A percentile compares a stretch with the other conserved stretches of the same genome.
phyloP scores from a whole-genome alignment of 73 alveolate species.

The Blepharisma stoltei region DNA sequence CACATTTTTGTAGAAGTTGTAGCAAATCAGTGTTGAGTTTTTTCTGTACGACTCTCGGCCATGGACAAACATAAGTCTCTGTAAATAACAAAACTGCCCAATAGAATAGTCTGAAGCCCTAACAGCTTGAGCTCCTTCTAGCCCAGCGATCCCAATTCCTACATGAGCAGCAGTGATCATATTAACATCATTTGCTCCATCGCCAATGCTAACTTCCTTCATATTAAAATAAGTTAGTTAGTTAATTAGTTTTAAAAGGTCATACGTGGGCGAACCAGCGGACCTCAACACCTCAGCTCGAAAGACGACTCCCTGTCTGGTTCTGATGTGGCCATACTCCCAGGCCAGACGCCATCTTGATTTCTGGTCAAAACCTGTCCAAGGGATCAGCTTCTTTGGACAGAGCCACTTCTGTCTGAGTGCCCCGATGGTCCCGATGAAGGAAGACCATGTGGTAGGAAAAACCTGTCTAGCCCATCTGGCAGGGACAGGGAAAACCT shows the following conservation, averaged over 20 bases:
- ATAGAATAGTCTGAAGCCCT: conserved; percentile 90
- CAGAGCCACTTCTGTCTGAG: too few relatives aligned
- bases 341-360: too few relatives aligned
- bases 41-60: conserved; percentile 94
- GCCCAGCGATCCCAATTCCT: conserved; percentile 93
- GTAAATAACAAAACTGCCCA: conserved; percentile 71
- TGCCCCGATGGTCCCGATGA: too few relatives aligned
- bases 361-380: too few relatives aligned
- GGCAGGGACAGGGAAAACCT: too few relatives aligned
- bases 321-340: too few relatives aligned
- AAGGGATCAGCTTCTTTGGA: conserved; percentile 81
- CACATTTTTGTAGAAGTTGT: conserved; percentile 85
- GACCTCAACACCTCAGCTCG: conserved; percentile 66
- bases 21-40: conserved; percentile 76
- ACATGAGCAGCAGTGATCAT: conserved; percentile 96
- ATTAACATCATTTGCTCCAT: conserved; percentile 97
- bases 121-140: conserved; percentile 93
- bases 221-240: conserved; percentile 61
- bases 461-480: too few relatives aligned
- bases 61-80: conserved; percentile 85
- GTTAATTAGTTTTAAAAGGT: too few relatives aligned
- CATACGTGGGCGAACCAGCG: conserved; percentile 61
- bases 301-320: too few relatives aligned
- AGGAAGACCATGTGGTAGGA: too few relatives aligned
- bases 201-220: conserved; percentile 96